phyloP scores from a whole-genome alignment of 2,329 filamentous ascomycete species.

The Huntiella savannae region DNA sequence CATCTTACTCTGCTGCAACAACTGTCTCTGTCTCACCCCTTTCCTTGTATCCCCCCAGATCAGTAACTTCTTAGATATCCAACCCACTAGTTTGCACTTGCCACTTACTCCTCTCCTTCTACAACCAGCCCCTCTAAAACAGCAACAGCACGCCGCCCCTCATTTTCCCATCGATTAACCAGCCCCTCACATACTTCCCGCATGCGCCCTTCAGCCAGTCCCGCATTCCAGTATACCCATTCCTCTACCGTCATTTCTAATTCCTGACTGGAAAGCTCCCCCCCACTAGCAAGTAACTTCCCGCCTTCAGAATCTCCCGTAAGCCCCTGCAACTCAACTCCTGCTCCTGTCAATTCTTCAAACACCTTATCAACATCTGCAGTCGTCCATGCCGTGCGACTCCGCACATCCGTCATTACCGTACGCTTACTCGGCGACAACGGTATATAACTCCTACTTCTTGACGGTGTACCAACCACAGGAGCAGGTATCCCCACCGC shows the following conservation, averaged over 20 bases:
- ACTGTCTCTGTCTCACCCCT: no score
- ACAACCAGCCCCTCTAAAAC: constrained; percentile 54
- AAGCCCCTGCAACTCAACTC: background rate
- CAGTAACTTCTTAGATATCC: background rate
- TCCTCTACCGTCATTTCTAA: constrained; percentile 84
- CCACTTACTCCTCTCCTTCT: constrained; percentile 16
- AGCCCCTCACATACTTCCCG: constrained; percentile 66
- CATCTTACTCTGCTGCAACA: no score
- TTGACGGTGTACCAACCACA: background rate
- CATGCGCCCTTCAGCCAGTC: constrained; percentile 59
- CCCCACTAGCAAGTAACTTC: constrained; percentile 32
- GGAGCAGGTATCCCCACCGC: constrained; percentile 1
- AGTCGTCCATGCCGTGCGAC: constrained; percentile 47
- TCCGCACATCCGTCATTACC: constrained; percentile 25
- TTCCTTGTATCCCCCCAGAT: background rate
- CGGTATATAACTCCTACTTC: background rate
- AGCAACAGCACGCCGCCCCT: constrained; percentile 61
- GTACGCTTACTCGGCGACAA: constrained; percentile 7
- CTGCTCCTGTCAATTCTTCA: constrained; percentile 18
- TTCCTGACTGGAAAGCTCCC: constrained; percentile 53
- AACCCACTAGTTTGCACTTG: background rate
- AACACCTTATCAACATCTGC: constrained; percentile 62
- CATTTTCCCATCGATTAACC: constrained; percentile 64
- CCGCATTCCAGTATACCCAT: constrained; percentile 73
- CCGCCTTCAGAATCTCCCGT: constrained; percentile 16